phyloP scores from a whole-genome alignment of 2,329 filamentous ascomycete genomes.

The Lasiodiplodia gonubiensis region DNA sequence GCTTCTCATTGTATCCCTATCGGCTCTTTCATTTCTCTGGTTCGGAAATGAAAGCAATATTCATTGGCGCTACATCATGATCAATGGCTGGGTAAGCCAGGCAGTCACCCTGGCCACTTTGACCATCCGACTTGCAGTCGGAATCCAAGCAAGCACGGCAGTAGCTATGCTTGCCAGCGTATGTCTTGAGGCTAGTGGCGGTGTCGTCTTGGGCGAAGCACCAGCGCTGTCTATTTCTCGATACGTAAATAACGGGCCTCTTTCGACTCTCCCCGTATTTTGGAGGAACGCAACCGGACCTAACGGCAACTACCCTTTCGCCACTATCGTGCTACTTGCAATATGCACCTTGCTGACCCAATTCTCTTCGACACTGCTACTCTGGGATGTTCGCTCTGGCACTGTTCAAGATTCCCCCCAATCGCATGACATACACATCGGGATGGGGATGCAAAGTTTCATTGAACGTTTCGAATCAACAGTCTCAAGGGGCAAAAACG shows the following conservation, averaged over 20 bases:
- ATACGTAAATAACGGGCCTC: not conserved
- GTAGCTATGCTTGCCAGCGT: slow-evolving; percentile 1
- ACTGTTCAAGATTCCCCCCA: not conserved
- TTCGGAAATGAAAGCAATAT: not conserved
- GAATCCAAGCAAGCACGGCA: not conserved
- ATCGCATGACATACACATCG: not conserved
- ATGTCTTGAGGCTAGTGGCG: not conserved
- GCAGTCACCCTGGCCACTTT: not conserved
- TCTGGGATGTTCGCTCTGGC: not conserved
- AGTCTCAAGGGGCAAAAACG: not conserved
- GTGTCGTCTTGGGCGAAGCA: not conserved
- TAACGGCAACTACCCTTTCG: not conserved
- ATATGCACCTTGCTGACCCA: not conserved
- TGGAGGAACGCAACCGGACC: not conserved
- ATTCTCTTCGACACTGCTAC: slow-evolving; percentile 1
- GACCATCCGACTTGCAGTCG: not conserved
- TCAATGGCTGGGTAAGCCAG: not conserved
- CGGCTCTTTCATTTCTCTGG: not conserved
- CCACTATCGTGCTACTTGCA: not conserved
- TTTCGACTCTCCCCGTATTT: not conserved
- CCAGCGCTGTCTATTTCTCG: not conserved
- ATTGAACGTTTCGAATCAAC: not conserved
- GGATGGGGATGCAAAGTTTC: not conserved
- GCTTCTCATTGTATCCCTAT: not conserved
- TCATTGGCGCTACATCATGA: not conserved